phyloP scores from a whole-genome alignment of 139 green algal genomes.

The Penium margaritaceum region DNA sequence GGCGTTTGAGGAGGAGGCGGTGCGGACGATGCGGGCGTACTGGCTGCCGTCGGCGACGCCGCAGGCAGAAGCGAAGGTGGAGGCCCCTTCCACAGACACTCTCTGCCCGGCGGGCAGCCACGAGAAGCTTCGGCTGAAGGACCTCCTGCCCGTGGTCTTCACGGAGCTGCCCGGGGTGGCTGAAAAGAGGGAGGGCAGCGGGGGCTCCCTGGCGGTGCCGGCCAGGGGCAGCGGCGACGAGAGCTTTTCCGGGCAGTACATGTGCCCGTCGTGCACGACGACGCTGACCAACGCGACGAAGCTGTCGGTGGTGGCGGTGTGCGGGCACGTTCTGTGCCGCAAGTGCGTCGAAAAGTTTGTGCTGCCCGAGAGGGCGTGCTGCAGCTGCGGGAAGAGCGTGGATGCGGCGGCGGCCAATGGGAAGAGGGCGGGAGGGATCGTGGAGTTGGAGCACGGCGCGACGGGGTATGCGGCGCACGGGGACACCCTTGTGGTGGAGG shows the following conservation, averaged over 20 bases:
- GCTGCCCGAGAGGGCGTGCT: conserved; percentile 15
- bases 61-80: conserved; percentile 30
- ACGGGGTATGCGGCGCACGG: conserved; percentile 42
- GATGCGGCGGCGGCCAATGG: conserved; percentile 13
- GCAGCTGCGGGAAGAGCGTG: conserved; percentile 26
- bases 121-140: conserved; percentile 47
- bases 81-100: conserved; percentile 27
- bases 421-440: conserved; percentile 30
- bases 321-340: conserved; percentile 42
- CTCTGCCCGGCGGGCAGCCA: conserved; percentile 38
- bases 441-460: conserved; percentile 34
- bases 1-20: conserved; percentile 43
- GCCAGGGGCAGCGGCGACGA: background rate
- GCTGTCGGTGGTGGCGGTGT: conserved; percentile 24
- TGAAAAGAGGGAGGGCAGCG: background rate
- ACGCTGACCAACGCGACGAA: conserved; percentile 36
- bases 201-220: background rate
- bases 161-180: conserved; percentile 5
- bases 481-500: conserved; percentile 17
- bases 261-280: conserved; percentile 33
- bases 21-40: conserved; percentile 47
- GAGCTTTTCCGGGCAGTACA: conserved; percentile 15
- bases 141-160: conserved; percentile 45
- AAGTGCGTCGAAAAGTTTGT: conserved; percentile 43
- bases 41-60: conserved; percentile 48